Conservation (phyloP, 2,329 filamentous ascomycete species). For the Diaporthe longicolla region DNA sequence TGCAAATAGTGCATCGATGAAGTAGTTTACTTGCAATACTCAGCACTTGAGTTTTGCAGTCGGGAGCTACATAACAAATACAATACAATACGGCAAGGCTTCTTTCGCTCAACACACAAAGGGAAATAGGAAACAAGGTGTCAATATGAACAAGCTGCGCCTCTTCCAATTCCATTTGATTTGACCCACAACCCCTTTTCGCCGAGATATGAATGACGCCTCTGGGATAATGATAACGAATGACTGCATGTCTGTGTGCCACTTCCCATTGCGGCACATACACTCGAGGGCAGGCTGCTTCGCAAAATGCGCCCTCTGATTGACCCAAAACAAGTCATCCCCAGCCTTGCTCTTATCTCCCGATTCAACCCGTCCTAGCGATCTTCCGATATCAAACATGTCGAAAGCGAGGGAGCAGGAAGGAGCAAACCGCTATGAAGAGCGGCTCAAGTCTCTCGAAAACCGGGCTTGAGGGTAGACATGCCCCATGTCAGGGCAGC, state of each 20-base stretch:
- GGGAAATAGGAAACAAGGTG: neutral
- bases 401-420: neutral
- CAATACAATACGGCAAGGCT: conserved; percentile 27
- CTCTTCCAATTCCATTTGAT: conserved; percentile 22
- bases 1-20: conserved; percentile 4
- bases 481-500: conserved; percentile 31
- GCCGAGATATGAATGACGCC: conserved; percentile 18
- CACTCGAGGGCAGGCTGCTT: neutral
- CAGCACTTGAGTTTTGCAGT: conserved; percentile 37
- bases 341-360: neutral
- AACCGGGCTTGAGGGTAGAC: neutral
- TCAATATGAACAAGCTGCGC: neutral
- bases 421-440: neutral
- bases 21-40: conserved; percentile 32
- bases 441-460: neutral
- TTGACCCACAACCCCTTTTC: neutral
- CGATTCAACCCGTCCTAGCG: neutral
- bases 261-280: neutral
- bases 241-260: conserved; percentile 5
- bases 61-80: conserved; percentile 15
- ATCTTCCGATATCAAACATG: neutral
- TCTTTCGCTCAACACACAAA: conserved; percentile 18
- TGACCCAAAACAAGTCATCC: neutral
- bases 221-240: conserved; percentile 7
- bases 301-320: neutral